Base-by-base conservation (phyloP, 768 basidiomycete species). In the Scleroderma bovista region DNA sequence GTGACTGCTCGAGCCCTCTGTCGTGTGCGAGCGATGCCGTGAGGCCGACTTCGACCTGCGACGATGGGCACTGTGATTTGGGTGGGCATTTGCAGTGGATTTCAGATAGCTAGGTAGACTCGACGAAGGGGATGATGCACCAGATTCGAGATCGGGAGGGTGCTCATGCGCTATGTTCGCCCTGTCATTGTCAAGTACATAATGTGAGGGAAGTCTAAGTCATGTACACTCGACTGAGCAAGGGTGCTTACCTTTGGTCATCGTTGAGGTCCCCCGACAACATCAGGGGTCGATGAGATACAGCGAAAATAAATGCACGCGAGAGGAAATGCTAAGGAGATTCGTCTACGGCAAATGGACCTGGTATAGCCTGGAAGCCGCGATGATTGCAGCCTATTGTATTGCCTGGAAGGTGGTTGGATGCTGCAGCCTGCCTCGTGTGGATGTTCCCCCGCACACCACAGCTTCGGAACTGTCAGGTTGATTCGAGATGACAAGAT, bases 131-230 rank as follows among this genome's bases (percentile, higher is more conserved):
- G 65, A 68, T 17, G 65, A 68, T 33, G 57, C 50, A 16, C 45
- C 51, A 3, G 65, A 68, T 38, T 67, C 62, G 53, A 68, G 52
- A 54, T 66, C 66, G 17, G 47, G 55, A 24, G 65, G 66, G 11
- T 62, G 64, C 29, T 60, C 52, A 9, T 62, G 65, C 37, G 64
- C 62, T 1, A 64, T 52, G 15, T 51, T 48, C 5, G 52, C 56
- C 57, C 65, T 66, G 20, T 32, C 24, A 42, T 44, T 31, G 29
- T 29, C n/a, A 17, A 45, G 44, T 41, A 7, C n/a, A 36, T 11
- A 45, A 46, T 40, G 9, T 16, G 40, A 44, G 10, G 12, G 12
- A 37, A 16, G 38, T 50, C 19, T 7, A 43, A 36, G 6, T 22
- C 9, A 23, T 6, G 47, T 6, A 19, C 3, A 24, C 34, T 37